Evolutionary conservation across 305 asterid genomes (phyloP), one percentile per base, ranked within the genome.

Genomic region (Euphrasia arctica): DNA sequence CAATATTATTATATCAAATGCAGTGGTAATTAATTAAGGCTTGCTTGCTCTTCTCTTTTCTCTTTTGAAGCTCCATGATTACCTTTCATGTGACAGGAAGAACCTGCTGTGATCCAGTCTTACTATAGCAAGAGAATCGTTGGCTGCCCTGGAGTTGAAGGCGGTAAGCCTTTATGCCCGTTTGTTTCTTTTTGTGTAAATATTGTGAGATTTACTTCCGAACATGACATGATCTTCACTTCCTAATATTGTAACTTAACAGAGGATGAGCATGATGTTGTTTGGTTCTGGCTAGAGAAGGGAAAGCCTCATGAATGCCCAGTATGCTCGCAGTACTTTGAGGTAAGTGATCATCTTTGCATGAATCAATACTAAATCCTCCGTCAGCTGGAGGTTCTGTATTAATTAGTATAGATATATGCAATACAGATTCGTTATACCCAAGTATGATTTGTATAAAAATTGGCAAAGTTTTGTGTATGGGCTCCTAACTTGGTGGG

Each of bases 141-240:
- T 65, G 99, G 99, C 66, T 93, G 99, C 78, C 97, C 97, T 9
- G 97, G 99, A 25, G 99, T 78, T 63, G 96, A 90, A 80, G 97
- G 88, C 54, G 95, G 97, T 86, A 79, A 77, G 87, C 70, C 70
- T 0, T 1, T 60, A 31, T 65, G 42, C 43, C 36, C 29, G 60
- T 43, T 65, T 66, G 11, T 54, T 18, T 52, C 4, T 36, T 36
- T 62, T 13, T 58, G 22, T 14, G 60, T 6, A 54, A 41, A 42
- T 50, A 15, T 31, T 71, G 28, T 76, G 7, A 42, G 28, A 29
- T 69, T 51, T 51, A 15, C 22, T 60, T 31, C 54, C 9, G 11
- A 39, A 0, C 43, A 39, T 18, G 22, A 18, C 43, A 39, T 69
- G 47, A 1, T 69, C 48, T 60, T 31, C 42, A 56, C 66, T 61